Evolutionary conservation across 371 early-diverging fungal genomes (phyloP).

Genomic region (Saksenaea vasiformis): DNA sequence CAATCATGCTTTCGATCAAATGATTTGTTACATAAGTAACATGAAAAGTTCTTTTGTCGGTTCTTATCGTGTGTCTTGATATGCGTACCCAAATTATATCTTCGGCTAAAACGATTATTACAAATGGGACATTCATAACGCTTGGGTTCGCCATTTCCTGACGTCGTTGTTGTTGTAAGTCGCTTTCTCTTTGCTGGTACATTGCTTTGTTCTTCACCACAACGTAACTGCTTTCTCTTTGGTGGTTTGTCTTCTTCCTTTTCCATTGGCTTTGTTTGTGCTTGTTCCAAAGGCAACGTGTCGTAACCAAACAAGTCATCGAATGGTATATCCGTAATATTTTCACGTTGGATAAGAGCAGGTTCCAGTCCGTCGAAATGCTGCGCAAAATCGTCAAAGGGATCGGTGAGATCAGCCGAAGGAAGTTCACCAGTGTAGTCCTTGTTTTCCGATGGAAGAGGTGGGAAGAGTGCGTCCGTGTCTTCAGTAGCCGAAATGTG

Average conservation of each 20-base stretch:
- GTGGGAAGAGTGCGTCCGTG: conserved; percentile 38
- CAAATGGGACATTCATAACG: conserved; percentile 58
- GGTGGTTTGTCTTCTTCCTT: neutral
- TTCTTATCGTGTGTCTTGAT: conserved; percentile 69
- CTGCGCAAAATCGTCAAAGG: neutral
- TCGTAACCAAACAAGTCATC: conserved; percentile 3
- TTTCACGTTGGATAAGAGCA: neutral
- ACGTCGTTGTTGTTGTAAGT: neutral
- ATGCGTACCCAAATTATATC: conserved; percentile 77
- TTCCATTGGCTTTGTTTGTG: neutral
- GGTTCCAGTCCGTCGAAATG: neutral
- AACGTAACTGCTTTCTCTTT: neutral
- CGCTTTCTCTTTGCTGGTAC: conserved; percentile 8
- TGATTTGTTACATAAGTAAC: conserved; percentile 55
- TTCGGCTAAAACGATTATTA: conserved; percentile 62
- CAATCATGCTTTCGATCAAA: conserved; percentile 76
- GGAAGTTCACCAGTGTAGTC: neutral
- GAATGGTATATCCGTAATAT: neutral
- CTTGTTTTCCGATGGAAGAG: conserved; percentile 26
- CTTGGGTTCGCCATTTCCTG: conserved; percentile 20
- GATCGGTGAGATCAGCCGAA: neutral
- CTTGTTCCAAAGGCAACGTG: neutral
- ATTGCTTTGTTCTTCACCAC: neutral
- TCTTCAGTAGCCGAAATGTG: conserved; percentile 3
- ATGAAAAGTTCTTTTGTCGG: conserved; percentile 62